Evolutionary conservation across 2,329 filamentous ascomycete genomes (phyloP), one percentile per base, ranked within the genome.

Genomic region (Sporothrix inflata): DNA sequence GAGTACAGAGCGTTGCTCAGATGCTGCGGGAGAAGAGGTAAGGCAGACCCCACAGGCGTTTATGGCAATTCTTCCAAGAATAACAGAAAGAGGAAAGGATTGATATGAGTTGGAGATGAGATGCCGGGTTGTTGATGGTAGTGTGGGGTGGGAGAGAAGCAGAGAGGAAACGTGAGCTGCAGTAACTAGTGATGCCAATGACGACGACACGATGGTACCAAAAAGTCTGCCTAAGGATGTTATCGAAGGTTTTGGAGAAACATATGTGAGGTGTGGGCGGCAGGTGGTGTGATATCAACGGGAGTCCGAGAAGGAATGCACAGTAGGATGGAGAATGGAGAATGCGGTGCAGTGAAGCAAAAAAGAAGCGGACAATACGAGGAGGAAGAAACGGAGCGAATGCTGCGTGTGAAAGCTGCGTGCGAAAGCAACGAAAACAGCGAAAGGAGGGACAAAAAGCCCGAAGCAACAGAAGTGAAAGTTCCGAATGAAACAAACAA

Each of bases 211-310:
- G 19, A n/a, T 38, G 65, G 65, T 24, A 38, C 45, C 27, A n/a
- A 68, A 70, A 72, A 47, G 51, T 67, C 67, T 73, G 72, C 72
- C 72, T 72, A 72, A 73, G 72, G 72, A 73, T 73, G 21, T 73
- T 70, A 70, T 72, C 40, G 51, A 69, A n/a, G 65, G 8, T 67
- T 21, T 42, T 55, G 66, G 34, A 69, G 49, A 45, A 8, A n/a
- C 34, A 21, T 12, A 51, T 21, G 66, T 34, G 21, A 53, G 34
- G 61, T 34, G 61, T 12, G 47, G 21, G 47, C 38, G 24, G 63
- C 7, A 61, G 60, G 40, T 49, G 42, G 24, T 34, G 42, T 38
- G 24, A 67, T 67, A 51, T 67, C 45, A 45, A 65, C 4, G 38
- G 57, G 67, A 69, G 42, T 24, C 38, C 14, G 55, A 42, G 21